A percentile compares a stretch with the other conserved stretches of the same genome.
Evolutionary conservation across 345 rosid species (phyloP).

Genomic region (Salix koriyanagi): DNA sequence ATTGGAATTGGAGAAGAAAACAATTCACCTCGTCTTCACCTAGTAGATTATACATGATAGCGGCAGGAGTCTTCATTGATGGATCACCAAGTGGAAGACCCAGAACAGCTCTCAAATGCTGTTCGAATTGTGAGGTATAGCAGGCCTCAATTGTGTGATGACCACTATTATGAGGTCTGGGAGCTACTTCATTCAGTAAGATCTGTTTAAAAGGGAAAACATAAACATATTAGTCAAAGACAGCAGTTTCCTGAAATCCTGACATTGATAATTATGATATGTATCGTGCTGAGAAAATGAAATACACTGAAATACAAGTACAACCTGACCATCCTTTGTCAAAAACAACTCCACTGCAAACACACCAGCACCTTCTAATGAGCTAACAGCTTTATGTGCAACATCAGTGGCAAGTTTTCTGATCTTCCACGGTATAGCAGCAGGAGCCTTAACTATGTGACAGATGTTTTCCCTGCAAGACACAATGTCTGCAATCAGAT

Average conservation of each 20-base stretch:
- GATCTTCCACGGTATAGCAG: constrained; percentile 74
- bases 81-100: constrained; percentile 99
- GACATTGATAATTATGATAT: not conserved
- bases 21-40: constrained; percentile 83
- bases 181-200: constrained; percentile 92
- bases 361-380: constrained; percentile 90
- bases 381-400: constrained; percentile 71
- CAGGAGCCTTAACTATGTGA: constrained; percentile 93
- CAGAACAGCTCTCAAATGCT: constrained; percentile 82
- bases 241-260: not conserved
- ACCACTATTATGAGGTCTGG: constrained; percentile 97
- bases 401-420: constrained; percentile 76
- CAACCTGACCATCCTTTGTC: constrained; percentile 76
- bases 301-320: constrained; percentile 12
- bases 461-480: constrained; percentile 83
- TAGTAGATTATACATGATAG: constrained; percentile 81
- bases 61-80: constrained; percentile 87
- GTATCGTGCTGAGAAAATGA: not conserved
- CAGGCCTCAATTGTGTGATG: constrained; percentile 96
- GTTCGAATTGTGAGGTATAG: constrained; percentile 91
- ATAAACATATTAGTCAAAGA: constrained; percentile 5
- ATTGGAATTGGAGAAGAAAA: not conserved
- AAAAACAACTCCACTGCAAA: constrained; percentile 95
- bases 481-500: constrained; percentile 8
- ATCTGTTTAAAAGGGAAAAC: constrained; percentile 40